These are phyloP conservation scores for Curvularia spicifera DNA, from an alignment of 2,329 filamentous ascomycete species.

Conservation along the genomic window DNA sequence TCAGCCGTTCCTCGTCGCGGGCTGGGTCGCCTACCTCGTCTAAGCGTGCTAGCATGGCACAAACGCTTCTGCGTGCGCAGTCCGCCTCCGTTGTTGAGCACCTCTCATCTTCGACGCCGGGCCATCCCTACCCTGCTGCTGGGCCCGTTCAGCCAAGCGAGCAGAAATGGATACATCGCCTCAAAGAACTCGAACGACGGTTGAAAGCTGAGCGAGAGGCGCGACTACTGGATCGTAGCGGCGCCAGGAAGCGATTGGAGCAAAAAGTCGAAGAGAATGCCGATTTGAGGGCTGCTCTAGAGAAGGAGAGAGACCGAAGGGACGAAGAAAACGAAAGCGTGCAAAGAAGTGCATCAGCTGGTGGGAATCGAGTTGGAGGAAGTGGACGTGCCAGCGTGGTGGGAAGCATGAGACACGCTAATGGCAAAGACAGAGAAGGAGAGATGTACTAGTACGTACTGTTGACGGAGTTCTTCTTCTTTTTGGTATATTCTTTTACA, in stretches of 20 bases:
- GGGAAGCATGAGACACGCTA: conserved; percentile 22
- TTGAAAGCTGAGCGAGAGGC: conserved; percentile 90
- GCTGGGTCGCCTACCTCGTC: conserved; percentile 40
- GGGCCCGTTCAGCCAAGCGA: conserved; percentile 60
- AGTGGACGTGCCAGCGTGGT: conserved; percentile 31
- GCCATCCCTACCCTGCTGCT: conserved; percentile 44
- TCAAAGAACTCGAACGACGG: conserved; percentile 86
- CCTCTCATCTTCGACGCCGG: conserved; percentile 35
- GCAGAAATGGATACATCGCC: conserved; percentile 81
- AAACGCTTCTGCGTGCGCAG: conserved; percentile 62
- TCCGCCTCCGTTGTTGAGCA: conserved; percentile 60
- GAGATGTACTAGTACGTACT: conserved; percentile 33
- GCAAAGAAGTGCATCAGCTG: conserved; percentile 26
- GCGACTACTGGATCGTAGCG: conserved; percentile 80
- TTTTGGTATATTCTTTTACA: conserved; percentile 3
- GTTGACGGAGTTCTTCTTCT: neutral
- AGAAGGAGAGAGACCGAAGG: conserved; percentile 57
- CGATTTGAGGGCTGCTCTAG: conserved; percentile 69
- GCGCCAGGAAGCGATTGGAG: conserved; percentile 79
- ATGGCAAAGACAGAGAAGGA: conserved; percentile 23
- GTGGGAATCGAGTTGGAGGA: conserved; percentile 26
- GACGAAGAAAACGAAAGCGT: conserved; percentile 30
- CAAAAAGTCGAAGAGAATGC: conserved; percentile 77
- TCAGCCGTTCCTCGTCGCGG: conserved; percentile 36
- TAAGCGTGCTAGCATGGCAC: conserved; percentile 55